Conservation (phyloP, 108 stramenopile genomes). For the Cyclostephanos tholiformis region DNA sequence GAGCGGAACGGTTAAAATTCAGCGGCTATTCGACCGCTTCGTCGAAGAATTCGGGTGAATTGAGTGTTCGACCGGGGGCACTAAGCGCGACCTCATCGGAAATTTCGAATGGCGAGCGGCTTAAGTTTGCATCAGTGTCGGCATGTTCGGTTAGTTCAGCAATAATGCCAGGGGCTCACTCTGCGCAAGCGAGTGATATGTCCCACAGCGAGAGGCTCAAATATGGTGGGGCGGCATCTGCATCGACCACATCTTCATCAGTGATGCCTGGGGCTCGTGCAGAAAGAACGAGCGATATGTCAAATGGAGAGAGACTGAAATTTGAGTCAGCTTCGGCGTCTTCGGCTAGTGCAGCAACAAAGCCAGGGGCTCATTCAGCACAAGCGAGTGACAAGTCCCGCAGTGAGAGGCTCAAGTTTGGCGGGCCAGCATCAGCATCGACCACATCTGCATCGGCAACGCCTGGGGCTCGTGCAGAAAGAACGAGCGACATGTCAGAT, state of each 20-base stretch:
- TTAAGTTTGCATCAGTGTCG: neutral
- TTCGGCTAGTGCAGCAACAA: neutral
- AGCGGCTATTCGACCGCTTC: neutral
- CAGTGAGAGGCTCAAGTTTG: neutral
- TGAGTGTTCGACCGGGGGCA: no score
- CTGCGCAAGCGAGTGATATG: neutral
- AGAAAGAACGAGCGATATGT: neutral
- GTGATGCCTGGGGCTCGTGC: neutral
- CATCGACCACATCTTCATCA: neutral
- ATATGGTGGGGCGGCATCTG: neutral
- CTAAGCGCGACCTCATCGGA: neutral
- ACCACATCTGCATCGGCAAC: neutral
- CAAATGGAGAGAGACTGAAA: constrained; percentile 1
- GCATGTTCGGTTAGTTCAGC: no score
- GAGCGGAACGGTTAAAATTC: no score
- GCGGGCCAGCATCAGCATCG: neutral
- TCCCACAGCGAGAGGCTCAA: neutral
- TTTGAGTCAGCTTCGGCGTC: neutral
- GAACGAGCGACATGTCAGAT: neutral
- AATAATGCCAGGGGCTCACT: no score
- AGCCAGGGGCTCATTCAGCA: neutral
- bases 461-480: constrained; percentile 17
- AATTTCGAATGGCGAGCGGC: neutral
- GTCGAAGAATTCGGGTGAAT: no score
- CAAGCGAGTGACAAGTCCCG: neutral